Evolutionary conservation across 169 alveolate genomes (phyloP).

Genomic region (Plasmodium relictum): DNA sequence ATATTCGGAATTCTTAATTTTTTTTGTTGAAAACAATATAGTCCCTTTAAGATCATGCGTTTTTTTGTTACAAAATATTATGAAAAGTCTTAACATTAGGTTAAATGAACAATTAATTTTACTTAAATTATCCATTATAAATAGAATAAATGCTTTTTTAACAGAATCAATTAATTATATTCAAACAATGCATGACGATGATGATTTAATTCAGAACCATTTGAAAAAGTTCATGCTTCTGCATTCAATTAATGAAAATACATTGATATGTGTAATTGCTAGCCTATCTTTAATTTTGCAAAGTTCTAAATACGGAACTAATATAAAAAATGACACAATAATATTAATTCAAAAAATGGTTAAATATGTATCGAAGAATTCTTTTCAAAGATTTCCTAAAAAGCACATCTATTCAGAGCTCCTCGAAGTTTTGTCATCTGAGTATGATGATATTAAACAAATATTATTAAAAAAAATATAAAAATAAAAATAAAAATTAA

Average conservation of each 20-base stretch:
- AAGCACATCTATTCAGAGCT: conserved; percentile 40
- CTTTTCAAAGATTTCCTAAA: conserved; percentile 43
- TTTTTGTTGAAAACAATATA: conserved; percentile 34
- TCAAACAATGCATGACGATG: background rate
- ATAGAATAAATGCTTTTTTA: conserved; percentile 27
- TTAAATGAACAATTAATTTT: conserved; percentile 7
- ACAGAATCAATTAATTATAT: conserved; percentile 5
- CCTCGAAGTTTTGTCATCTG: conserved; percentile 14
- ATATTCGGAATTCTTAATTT: conserved; percentile 19
- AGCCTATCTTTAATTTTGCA: conserved; percentile 54
- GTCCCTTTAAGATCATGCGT: conserved; percentile 74
- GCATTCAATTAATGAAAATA: conserved; percentile 74
- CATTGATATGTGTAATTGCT: conserved; percentile 46
- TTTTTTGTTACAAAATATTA: conserved; percentile 47
- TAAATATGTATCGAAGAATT: conserved; percentile 12
- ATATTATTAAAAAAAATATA: conserved; percentile 33
- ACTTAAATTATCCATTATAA: conserved; percentile 26
- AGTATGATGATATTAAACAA: conserved; percentile 23
- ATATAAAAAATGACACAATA: conserved; percentile 24
- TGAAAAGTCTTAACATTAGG: conserved; percentile 31
- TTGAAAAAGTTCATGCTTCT: conserved; percentile 21
- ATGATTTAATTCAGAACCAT: background rate
- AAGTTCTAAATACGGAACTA: conserved; percentile 42
- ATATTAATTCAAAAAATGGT: conserved; percentile 13
- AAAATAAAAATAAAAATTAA: background rate